These are phyloP conservation scores for Rhodotorula taiwanensis DNA, from an alignment of 768 basidiomycete species.

Conservation along the genomic window DNA sequence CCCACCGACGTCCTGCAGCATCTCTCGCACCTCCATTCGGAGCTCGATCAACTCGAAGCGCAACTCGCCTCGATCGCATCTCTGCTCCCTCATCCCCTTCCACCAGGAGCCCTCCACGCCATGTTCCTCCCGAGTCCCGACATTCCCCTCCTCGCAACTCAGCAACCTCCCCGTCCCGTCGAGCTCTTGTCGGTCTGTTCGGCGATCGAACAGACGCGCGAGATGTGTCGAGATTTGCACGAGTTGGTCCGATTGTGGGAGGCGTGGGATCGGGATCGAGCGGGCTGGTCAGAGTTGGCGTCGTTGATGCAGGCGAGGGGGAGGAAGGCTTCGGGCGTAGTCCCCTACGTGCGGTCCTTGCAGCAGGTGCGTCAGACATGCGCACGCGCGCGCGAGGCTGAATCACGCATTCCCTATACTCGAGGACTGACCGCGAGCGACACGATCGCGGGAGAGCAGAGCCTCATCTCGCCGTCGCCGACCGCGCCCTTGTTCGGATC, in stretches of 20 bases:
- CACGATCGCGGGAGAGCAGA: neutral
- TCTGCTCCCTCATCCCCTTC: neutral
- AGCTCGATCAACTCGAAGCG: neutral
- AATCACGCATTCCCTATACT: no score
- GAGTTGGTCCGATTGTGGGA: conserved; percentile 12
- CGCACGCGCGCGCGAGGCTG: no score
- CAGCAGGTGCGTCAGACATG: conserved; percentile 9
- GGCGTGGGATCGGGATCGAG: neutral
- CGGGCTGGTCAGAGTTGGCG: conserved; percentile 1
- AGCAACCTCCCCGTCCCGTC: conserved; percentile 19
- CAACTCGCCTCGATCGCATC: fast-evolving
- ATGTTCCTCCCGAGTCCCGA: conserved; percentile 1
- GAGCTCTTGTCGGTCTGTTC: neutral
- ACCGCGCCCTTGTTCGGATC: conserved; percentile 12
- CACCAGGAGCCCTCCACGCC: neutral
- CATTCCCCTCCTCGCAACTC: conserved; percentile 16
- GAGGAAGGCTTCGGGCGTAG: neutral
- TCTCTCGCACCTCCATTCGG: conserved; percentile 2
- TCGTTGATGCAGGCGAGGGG: conserved; percentile 5
- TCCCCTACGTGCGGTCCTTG: conserved; percentile 22
- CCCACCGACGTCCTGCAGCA: conserved; percentile 10
- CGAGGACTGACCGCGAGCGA: no score
- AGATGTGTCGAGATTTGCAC: neutral
- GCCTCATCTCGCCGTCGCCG: conserved; percentile 14
- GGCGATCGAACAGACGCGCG: conserved; percentile 3